phyloP scores from a whole-genome alignment of 352 stramenopile species.

The Phytophthora nicotianae region DNA sequence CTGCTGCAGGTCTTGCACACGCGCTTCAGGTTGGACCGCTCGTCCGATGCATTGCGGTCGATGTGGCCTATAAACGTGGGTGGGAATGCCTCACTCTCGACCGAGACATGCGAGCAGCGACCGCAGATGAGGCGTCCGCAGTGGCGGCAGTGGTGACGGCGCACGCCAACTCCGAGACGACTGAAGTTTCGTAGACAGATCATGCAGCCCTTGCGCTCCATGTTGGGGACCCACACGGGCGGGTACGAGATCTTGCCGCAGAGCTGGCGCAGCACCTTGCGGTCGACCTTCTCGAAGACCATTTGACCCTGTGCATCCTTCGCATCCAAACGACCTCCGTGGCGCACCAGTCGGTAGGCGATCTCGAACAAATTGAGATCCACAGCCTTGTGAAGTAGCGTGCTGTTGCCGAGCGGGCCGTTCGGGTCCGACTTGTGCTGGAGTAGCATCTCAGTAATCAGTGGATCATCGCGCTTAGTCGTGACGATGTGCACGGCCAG shows the following conservation, averaged over 20 bases:
- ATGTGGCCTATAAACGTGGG: conserved; percentile 58
- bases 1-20: conserved; percentile 79
- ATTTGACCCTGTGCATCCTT: conserved; percentile 81
- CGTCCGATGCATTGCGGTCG: conserved; percentile 44
- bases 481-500: conserved; percentile 84
- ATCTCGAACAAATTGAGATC: conserved; percentile 78
- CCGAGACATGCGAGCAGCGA: conserved; percentile 73
- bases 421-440: conserved; percentile 80
- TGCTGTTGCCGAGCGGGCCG: conserved; percentile 62
- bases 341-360: conserved; percentile 73
- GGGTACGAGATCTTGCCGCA: conserved; percentile 78
- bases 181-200: conserved; percentile 79
- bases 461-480: conserved; percentile 71
- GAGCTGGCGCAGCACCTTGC: conserved; percentile 72
- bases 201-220: conserved; percentile 79
- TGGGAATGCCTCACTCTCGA: conserved; percentile 77
- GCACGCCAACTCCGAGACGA: conserved; percentile 59
- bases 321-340: conserved; percentile 75
- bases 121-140: conserved; percentile 83
- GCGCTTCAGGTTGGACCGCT: conserved; percentile 58
- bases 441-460: conserved; percentile 82
- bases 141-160: conserved; percentile 87
- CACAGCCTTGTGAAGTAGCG: conserved; percentile 75
- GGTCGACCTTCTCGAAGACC: conserved; percentile 87
- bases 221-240: conserved; percentile 82